phyloP scores from a whole-genome alignment of 176 grass and related monocot genomes.

The Musa itinerans region DNA sequence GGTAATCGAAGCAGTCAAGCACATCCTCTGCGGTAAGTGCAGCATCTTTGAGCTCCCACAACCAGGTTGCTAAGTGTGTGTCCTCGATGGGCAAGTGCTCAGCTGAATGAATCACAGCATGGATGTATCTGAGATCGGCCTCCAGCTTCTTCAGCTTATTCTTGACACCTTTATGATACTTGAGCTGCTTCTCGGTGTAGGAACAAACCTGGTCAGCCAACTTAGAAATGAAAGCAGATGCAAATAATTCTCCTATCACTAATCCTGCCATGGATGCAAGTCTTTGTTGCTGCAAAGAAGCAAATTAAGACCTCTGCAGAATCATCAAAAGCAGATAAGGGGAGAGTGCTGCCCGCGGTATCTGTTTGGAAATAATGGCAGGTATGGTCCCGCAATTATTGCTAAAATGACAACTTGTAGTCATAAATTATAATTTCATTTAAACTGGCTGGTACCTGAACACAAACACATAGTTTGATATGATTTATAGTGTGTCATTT shows the following conservation, averaged over 20 bases:
- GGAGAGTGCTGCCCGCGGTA: too few relatives aligned
- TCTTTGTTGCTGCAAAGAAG: neutral
- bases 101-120: conserved; percentile 28
- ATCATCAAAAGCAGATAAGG: neutral
- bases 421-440: too few relatives aligned
- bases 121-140: conserved; percentile 11
- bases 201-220: conserved; percentile 22
- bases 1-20: conserved; percentile 28
- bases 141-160: conserved; percentile 22
- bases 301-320: neutral
- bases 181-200: conserved; percentile 25
- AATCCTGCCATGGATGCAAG: neutral
- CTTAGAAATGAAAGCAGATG: neutral
- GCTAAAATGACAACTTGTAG: too few relatives aligned
- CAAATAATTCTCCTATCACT: neutral
- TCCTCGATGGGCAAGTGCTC: neutral
- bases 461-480: too few relatives aligned
- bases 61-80: neutral
- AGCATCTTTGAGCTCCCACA: neutral
- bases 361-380: too few relatives aligned
- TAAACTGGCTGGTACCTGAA: too few relatives aligned
- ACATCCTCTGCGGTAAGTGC: conserved; percentile 9
- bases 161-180: conserved; percentile 29
- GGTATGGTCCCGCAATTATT: too few relatives aligned
- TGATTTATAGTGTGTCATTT: too few relatives aligned